A percentile compares a stretch with the other conserved stretches of the same genome.
Evolutionary conservation across 805 yeast species (phyloP).

Genomic region (Candida stauntonica): DNA sequence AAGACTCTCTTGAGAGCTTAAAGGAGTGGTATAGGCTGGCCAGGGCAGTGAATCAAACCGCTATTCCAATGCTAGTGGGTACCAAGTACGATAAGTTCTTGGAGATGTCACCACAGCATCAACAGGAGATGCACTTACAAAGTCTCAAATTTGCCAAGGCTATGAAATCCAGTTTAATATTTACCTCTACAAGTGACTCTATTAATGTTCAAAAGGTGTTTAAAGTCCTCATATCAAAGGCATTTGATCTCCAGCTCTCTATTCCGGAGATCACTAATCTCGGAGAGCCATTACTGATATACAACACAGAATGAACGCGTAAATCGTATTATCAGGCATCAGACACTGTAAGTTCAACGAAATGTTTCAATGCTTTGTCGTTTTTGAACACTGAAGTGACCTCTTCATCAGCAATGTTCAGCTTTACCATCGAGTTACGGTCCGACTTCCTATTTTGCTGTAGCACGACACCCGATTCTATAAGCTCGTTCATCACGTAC

Average conservation of each 20-base stretch:
- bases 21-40: slow-evolving; percentile 95
- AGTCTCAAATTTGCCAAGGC: slow-evolving; percentile 84
- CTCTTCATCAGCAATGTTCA: slow-evolving; percentile 71
- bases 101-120: slow-evolving; percentile 74
- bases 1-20: slow-evolving; percentile 78
- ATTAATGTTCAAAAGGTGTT: slow-evolving; percentile 92
- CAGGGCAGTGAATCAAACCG: slow-evolving; percentile 82
- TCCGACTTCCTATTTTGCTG: slow-evolving; percentile 65
- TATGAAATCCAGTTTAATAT: slow-evolving; percentile 79
- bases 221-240: slow-evolving; percentile 84
- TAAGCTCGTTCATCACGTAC: slow-evolving; percentile 59
- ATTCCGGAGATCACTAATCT: slow-evolving; percentile 77
- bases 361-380: slow-evolving; percentile 40
- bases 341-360: slow-evolving; percentile 10
- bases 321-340: not conserved
- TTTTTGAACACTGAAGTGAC: slow-evolving; percentile 52
- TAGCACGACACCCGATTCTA: slow-evolving; percentile 72
- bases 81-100: slow-evolving; percentile 89
- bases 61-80: slow-evolving; percentile 88
- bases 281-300: slow-evolving; percentile 82
- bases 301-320: slow-evolving; percentile 2
- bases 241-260: slow-evolving; percentile 71
- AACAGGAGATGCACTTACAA: slow-evolving; percentile 74
- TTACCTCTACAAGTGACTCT: slow-evolving; percentile 88
- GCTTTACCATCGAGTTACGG: slow-evolving; percentile 55